These are phyloP conservation scores for Hyphodiscus hymeniophilus DNA, from an alignment of 495 filamentous ascomycete genomes.

Conservation along the genomic window DNA sequence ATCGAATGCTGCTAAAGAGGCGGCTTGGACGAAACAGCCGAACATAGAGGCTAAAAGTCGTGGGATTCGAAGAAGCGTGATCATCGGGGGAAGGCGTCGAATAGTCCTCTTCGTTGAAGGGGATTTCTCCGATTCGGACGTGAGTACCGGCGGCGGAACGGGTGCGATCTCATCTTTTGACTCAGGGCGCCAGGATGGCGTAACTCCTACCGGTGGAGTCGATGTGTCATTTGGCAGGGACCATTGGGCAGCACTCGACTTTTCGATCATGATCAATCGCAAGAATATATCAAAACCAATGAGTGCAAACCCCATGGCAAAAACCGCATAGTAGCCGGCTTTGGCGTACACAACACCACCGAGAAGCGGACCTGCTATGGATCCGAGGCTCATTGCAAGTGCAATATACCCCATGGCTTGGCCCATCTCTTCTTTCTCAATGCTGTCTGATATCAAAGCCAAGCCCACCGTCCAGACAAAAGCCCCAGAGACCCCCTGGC, in stretches of 20 bases:
- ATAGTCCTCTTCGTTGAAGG: not conserved
- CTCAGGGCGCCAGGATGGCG: not conserved
- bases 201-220: not conserved
- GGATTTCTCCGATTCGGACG: not conserved
- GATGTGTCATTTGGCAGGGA: conserved; percentile 7
- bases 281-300: conserved; percentile 62
- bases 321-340: conserved; percentile 69
- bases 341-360: conserved; percentile 69
- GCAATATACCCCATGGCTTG: conserved; percentile 69
- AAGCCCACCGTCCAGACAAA: conserved; percentile 75
- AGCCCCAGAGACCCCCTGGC: conserved; percentile 70
- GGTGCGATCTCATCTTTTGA: not conserved
- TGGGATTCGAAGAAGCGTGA: conserved; percentile 43
- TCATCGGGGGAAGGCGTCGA: conserved; percentile 17
- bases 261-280: conserved; percentile 65
- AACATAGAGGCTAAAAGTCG: conserved; percentile 50
- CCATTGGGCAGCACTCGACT: conserved; percentile 62
- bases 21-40: conserved; percentile 47
- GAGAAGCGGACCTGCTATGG: conserved; percentile 64
- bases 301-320: conserved; percentile 60
- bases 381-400: conserved; percentile 58
- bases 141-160: not conserved
- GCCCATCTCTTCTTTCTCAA: conserved; percentile 53
- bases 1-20: conserved; percentile 48
- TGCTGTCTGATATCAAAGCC: conserved; percentile 72